Evolutionary conservation across 1,284 basidiomycete species (phyloP), one percentile per base, ranked within the genome.

Genomic region (Naganishia liquefaciens): DNA sequence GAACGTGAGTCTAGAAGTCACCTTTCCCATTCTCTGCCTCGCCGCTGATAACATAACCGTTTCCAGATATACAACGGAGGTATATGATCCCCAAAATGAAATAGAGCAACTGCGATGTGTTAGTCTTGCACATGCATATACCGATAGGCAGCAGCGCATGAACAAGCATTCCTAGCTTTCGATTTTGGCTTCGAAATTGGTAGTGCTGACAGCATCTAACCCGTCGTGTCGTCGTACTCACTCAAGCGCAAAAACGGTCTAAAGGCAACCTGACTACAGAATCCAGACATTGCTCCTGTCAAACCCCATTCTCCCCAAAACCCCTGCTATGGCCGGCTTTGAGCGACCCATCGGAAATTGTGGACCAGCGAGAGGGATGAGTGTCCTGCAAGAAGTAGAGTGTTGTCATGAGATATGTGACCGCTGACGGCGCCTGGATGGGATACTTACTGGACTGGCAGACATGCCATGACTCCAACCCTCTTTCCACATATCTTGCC

Each of bases 251-350:
- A 37, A 37, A 37, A 37, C 33, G 13, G 6, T 37, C 33, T 7
- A 13, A 46, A 37, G 19, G 15, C n/a, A 39, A 23, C 46, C 21
- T 27, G n/a, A 5, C 33, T 50, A 67, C 37, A 67, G 37, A 17
- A 67, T 49, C 66, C 66, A 64, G n/a, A 64, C 57, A 39, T 63
- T 49, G 19, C 61, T 57, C 42, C 62, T 54, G 13, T 27, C 44
- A 15, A 58, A 61, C 0, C 66, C 66, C 51, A 67, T 54, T 15
- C 21, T 52, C 3, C 66, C 66, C 39, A 67, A 33, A 5, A 67
- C 21, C 21, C 66, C 66, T 51, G 62, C 66, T 15, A 64, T 51
- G 1, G 57, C 62, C 39, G 53, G 55, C 25, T 65, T 60, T 33
- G 47, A 54, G 13, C 54, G 43, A 9, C 42, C 47, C n/a, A 55